A percentile compares a stretch with the other conserved stretches of the same genome.
Conservation (phyloP, 2,329 filamentous ascomycete genomes). For the Hypoxylon sp. region DNA sequence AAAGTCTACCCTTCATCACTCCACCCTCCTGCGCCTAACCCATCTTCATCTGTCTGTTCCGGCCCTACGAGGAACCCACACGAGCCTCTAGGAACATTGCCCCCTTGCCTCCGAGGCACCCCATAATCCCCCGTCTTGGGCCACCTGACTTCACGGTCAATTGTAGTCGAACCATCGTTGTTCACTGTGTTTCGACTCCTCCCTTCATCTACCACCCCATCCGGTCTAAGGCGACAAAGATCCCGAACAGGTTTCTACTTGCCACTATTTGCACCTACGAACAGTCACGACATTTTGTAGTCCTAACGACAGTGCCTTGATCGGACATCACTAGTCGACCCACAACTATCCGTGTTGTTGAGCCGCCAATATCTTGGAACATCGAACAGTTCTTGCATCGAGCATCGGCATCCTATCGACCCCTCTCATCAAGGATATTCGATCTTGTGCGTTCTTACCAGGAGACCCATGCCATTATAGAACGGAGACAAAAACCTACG, state of each 20-base stretch:
- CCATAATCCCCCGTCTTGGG: constrained; percentile 32
- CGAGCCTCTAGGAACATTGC: constrained; percentile 41
- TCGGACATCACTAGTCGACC: constrained; percentile 22
- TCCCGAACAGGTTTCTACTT: constrained; percentile 24
- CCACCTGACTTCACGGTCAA: constrained; percentile 36
- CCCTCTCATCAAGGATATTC: constrained; percentile 8
- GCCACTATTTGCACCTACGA: constrained; percentile 30
- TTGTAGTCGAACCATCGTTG: constrained; percentile 28
- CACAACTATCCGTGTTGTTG: constrained; percentile 18
- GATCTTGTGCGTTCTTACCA: constrained; percentile 16
- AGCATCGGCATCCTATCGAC: constrained; percentile 23
- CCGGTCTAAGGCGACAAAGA: constrained; percentile 18
- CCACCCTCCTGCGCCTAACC: constrained; percentile 33
- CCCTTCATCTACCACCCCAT: constrained; percentile 16
- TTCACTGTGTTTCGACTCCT: constrained; percentile 14
- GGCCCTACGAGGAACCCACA: constrained; percentile 31
- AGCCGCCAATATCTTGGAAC: constrained; percentile 30
- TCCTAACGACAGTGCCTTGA: constrained; percentile 21
- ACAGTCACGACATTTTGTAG: constrained; percentile 31
- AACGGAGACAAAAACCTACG: constrained; percentile 15
- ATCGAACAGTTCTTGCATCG: constrained; percentile 20
- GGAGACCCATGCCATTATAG: constrained; percentile 31
- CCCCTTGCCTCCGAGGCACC: constrained; percentile 36
- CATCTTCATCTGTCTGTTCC: constrained; percentile 23
- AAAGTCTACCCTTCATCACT: constrained; percentile 36